These are phyloP conservation scores for Coniosporium uncinatum DNA, from an alignment of 2,329 filamentous ascomycete species.

Conservation along the genomic window DNA sequence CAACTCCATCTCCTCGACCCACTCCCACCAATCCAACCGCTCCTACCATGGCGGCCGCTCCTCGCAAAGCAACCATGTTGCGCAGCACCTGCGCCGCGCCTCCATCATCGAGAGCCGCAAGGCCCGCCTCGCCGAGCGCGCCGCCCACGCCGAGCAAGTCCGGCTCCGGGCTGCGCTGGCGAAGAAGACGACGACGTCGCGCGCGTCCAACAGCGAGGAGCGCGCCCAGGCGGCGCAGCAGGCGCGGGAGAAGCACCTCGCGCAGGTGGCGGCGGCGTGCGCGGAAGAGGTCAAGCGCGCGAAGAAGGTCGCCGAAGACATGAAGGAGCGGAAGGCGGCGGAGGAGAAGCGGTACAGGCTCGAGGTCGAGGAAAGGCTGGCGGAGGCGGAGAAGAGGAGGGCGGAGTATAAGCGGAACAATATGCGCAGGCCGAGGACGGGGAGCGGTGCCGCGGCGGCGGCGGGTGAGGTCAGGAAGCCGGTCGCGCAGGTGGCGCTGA, in stretches of 20 bases:
- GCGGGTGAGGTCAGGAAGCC: constrained; percentile 31
- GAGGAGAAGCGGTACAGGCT: constrained; percentile 63
- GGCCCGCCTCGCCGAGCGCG: constrained; percentile 72
- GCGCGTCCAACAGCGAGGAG: constrained; percentile 66
- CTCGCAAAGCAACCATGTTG: constrained; percentile 73
- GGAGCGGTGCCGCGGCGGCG: constrained; percentile 34
- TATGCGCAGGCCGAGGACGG: constrained; percentile 52
- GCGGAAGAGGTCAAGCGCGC: constrained; percentile 80
- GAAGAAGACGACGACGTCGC: constrained; percentile 63
- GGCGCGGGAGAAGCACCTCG: constrained; percentile 73
- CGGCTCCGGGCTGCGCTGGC: constrained; percentile 68
- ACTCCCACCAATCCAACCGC: constrained; percentile 63
- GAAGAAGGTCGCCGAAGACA: constrained; percentile 76
- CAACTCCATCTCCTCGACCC: constrained; percentile 73
- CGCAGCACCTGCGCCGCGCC: constrained; percentile 73
- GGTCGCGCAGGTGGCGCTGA: constrained; percentile 10
- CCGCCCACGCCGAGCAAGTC: constrained; percentile 80
- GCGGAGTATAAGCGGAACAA: constrained; percentile 46
- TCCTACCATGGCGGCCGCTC: constrained; percentile 43
- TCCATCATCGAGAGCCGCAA: constrained; percentile 79
- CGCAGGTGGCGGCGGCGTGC: constrained; percentile 75
- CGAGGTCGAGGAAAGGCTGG: constrained; percentile 76
- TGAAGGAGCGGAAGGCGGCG: constrained; percentile 74
- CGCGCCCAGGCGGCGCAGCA: constrained; percentile 72
- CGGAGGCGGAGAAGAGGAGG: constrained; percentile 69